Evolutionary conservation across 2,329 filamentous ascomycete species (phyloP), one percentile per base, ranked within the genome.

Genomic region (Anthostomella pinea): DNA sequence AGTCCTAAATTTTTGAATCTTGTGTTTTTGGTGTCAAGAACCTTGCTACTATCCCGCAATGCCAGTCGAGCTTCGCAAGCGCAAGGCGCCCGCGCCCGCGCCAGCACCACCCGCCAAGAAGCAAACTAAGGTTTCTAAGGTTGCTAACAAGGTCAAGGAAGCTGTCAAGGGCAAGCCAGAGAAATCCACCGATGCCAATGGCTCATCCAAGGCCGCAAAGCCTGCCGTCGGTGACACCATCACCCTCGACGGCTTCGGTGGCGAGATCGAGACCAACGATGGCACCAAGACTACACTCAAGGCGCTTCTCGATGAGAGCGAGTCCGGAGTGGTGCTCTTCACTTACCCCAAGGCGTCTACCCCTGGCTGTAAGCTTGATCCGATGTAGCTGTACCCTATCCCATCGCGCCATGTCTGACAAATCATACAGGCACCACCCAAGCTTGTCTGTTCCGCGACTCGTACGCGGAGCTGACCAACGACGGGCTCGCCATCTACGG

Each of bases 341-440:
- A 96, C 90, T 20, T 97, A 97, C 60, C 93, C 93, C 41, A 94
- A 86, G 68, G 93, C 93, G 9, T 93, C 85, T 18, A 98, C 93
- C 15, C 87, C 88, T 23, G 91, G 91, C 46, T 97, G 91, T 95
- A 80, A 78, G 87, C 69, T 61, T 38, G n/a, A 39, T 23, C 26
- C 32, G 26, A 26, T 33, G 22, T 16, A 38, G 11, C 14, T 20
- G 30, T 38, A 19, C 18, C n/a, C 10, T 31, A 31, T 35, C 33
- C 29, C 24, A 34, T 30, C 26, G 38, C 16, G 22, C 32, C 28
- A 36, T 26, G 22, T 43, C 48, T 52, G 35, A 53, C 43, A 30
- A 43, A 39, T 35, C 40, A 29, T 41, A 29, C 45, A 95, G 90
- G 91, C 74, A 97, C 89, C 38, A 93, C 75, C 41, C 93, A 98